Conservation (phyloP, 805 yeast genomes). For the Lipomyces sp. region DNA sequence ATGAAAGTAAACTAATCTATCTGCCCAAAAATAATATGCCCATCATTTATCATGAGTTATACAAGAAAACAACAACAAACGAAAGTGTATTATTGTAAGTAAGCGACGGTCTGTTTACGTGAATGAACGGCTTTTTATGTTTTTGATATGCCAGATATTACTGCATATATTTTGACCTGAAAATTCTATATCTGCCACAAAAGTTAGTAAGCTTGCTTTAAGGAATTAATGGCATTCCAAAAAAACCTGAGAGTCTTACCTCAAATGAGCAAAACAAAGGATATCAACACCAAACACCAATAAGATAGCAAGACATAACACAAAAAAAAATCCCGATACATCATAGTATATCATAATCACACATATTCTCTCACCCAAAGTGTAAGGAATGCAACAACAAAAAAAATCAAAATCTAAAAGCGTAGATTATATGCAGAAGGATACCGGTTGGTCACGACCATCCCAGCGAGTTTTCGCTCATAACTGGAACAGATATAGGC, state of each 20-base stretch:
- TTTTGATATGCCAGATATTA: no score
- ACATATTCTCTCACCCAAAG: background rate
- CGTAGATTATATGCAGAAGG: background rate
- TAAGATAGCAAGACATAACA: background rate
- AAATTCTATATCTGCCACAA: background rate
- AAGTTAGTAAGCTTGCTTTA: background rate
- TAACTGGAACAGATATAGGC: conserved; percentile 48
- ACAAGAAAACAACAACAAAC: background rate
- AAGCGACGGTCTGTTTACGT: no score
- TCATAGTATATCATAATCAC: background rate
- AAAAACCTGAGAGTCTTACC: background rate
- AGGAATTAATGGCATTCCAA: background rate
- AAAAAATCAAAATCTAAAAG: background rate
- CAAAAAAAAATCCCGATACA: background rate
- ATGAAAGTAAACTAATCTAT: background rate
- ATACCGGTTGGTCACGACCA: conserved; percentile 38
- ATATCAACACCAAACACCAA: conserved; percentile 37
- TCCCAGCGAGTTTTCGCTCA: conserved; percentile 50
- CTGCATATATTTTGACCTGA: no score
- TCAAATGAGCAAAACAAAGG: background rate
- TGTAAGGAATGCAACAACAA: background rate
- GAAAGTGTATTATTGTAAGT: background rate
- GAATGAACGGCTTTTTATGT: background rate
- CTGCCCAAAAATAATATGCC: background rate
- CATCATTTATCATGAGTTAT: background rate